A percentile compares a stretch with the other conserved stretches of the same genome.
These are phyloP conservation scores for Arbutus unedo DNA, from an alignment of 148 eudicot species.

Conservation along the genomic window DNA sequence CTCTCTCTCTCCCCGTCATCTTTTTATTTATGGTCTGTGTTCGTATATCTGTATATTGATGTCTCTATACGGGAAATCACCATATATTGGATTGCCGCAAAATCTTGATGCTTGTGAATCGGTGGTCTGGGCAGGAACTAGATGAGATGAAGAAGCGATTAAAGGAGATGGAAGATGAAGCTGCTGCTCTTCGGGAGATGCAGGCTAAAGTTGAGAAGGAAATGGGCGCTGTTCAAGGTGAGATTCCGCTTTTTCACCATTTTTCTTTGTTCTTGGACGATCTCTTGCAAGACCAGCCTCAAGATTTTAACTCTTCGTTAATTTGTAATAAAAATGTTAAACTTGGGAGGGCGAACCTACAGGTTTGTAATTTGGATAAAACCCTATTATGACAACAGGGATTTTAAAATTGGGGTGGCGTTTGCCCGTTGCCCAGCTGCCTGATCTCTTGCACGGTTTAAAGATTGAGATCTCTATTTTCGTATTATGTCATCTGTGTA, in stretches of 20 bases:
- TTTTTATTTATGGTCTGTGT: not conserved
- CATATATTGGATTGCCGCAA: not conserved
- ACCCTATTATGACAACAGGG: not conserved
- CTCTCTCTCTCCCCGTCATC: not conserved
- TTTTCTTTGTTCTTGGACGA: not conserved
- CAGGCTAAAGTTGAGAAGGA: slow-evolving; percentile 95
- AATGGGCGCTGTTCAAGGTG: slow-evolving; percentile 91
- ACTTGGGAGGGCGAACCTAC: not conserved
- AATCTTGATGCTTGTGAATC: not conserved
- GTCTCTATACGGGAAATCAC: not conserved
- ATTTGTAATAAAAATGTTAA: not conserved
- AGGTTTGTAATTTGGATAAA: not conserved
- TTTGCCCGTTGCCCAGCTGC: no score
- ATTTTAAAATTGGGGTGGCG: not conserved
- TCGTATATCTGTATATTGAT: not conserved
- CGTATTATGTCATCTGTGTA: no score
- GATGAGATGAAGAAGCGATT: slow-evolving; percentile 91
- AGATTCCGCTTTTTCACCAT: not conserved
- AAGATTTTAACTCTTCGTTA: not conserved
- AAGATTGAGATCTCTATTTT: no score
- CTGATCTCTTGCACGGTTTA: no score
- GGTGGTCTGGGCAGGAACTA: slow-evolving; percentile 47
- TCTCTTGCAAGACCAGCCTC: not conserved
- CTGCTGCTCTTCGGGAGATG: slow-evolving; percentile 96
- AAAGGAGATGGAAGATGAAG: slow-evolving; percentile 98